Percentiles rank a stretch among this genome's conserved stretches.
Conservation (phyloP, 257 asterid genomes). For the Lycium ferocissimum region DNA sequence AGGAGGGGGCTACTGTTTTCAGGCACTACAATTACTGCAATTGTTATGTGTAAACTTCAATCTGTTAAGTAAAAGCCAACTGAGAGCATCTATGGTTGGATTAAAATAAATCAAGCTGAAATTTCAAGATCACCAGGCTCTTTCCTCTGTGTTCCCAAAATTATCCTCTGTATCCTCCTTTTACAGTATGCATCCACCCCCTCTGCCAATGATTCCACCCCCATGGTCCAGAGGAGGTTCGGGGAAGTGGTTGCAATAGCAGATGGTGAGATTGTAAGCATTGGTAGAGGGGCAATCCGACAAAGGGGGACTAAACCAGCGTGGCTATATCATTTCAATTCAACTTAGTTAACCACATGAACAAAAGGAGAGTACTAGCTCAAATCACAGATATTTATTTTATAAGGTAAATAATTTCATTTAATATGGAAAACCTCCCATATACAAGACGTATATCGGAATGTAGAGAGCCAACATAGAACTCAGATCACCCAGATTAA, state of each 20-base stretch:
- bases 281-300: background rate
- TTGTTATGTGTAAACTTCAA: background rate
- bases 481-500: background rate
- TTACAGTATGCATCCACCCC: background rate
- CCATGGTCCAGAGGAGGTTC: background rate
- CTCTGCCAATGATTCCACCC: background rate
- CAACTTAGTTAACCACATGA: background rate
- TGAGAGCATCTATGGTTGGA: background rate
- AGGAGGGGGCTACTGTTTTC: background rate
- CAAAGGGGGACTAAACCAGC: background rate
- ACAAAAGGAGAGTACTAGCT: background rate
- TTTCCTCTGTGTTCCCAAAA: background rate
- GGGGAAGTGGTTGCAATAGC: background rate
- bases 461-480: conserved; percentile 19
- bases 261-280: background rate
- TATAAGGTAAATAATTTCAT: background rate
- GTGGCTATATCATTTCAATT: conserved; percentile 17
- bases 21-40: background rate
- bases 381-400: background rate
- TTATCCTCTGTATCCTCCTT: background rate
- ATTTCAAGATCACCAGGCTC: background rate
- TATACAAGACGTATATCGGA: background rate
- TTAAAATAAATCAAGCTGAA: background rate
- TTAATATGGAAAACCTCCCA: background rate
- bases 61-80: background rate